phyloP scores from a whole-genome alignment of 345 rosid species.

The Gossypium herbaceum region DNA sequence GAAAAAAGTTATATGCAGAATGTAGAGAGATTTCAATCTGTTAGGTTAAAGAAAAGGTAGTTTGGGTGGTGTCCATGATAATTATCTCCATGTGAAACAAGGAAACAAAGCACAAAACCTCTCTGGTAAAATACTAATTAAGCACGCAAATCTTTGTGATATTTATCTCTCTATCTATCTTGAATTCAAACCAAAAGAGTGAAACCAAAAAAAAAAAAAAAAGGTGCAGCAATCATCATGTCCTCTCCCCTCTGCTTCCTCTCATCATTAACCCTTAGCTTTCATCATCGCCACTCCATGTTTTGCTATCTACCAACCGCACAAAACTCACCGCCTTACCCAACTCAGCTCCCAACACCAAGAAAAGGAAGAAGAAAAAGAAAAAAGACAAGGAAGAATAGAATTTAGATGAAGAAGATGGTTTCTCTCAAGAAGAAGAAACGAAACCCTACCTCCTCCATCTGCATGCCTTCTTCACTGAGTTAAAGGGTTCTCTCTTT shows the following conservation, averaged over 20 bases:
- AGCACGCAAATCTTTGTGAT: constrained; percentile 30
- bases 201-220: background rate
- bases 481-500: constrained; percentile 16
- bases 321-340: constrained; percentile 17
- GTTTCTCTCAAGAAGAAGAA: constrained; percentile 40
- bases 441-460: constrained; percentile 30
- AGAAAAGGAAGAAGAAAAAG: constrained; percentile 15
- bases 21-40: background rate
- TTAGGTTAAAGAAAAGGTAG: background rate
- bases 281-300: constrained; percentile 26
- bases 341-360: constrained; percentile 2
- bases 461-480: constrained; percentile 5
- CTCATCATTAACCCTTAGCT: constrained; percentile 43
- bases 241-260: constrained; percentile 33
- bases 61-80: constrained; percentile 23
- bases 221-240: constrained; percentile 44
- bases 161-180: constrained; percentile 21
- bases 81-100: constrained; percentile 31
- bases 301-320: constrained; percentile 31
- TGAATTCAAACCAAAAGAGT: constrained; percentile 7
- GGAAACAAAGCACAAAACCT: constrained; percentile 8
- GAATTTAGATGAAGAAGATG: constrained; percentile 21
- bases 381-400: constrained; percentile 9
- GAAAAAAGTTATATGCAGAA: background rate
- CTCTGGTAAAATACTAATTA: background rate